These are phyloP conservation scores for Yarrowia galli DNA, from an alignment of 1,139 yeast species.

Conservation along the genomic window DNA sequence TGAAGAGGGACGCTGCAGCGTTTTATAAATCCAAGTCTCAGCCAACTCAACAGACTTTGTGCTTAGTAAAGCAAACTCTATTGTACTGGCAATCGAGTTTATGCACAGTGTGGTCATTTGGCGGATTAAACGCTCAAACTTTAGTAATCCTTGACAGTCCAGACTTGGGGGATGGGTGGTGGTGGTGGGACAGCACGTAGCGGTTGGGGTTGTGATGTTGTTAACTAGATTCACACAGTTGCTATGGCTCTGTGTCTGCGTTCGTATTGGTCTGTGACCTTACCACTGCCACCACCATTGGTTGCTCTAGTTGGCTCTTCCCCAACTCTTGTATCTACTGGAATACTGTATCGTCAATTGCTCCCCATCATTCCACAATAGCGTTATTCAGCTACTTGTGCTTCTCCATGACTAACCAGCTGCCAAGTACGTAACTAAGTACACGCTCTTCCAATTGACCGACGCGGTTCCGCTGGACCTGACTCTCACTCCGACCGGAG, in stretches of 20 bases:
- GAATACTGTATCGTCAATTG: constrained; percentile 1
- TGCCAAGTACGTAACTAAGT: too few species aligned
- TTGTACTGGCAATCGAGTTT: constrained; percentile 30
- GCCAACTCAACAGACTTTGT: constrained; percentile 34
- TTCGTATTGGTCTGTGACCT: too few species aligned
- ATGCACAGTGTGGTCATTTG: constrained; percentile 34
- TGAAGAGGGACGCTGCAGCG: constrained; percentile 32
- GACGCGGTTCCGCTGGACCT: not conserved
- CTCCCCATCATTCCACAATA: constrained; percentile 28
- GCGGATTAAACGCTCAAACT: constrained; percentile 37
- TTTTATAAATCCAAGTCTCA: constrained; percentile 26
- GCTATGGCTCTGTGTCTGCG: too few species aligned
- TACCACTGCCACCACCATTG: too few species aligned
- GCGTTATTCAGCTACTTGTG: constrained; percentile 10
- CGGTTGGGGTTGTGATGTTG: not conserved
- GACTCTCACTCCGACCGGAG: constrained; percentile 1
- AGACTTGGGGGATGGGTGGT: not conserved
- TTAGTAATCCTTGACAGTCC: constrained; percentile 31
- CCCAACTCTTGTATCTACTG: too few species aligned
- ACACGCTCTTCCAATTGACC: constrained; percentile 1
- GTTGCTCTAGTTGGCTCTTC: constrained; percentile 7
- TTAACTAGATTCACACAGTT: too few species aligned
- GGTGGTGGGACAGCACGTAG: not conserved
- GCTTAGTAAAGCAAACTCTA: constrained; percentile 33
- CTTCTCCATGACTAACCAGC: too few species aligned